A percentile compares a stretch with the other conserved stretches of the same genome.
Evolutionary conservation across 2,329 filamentous ascomycete species (phyloP).

Genomic region (Aureobasidium mangrovei): DNA sequence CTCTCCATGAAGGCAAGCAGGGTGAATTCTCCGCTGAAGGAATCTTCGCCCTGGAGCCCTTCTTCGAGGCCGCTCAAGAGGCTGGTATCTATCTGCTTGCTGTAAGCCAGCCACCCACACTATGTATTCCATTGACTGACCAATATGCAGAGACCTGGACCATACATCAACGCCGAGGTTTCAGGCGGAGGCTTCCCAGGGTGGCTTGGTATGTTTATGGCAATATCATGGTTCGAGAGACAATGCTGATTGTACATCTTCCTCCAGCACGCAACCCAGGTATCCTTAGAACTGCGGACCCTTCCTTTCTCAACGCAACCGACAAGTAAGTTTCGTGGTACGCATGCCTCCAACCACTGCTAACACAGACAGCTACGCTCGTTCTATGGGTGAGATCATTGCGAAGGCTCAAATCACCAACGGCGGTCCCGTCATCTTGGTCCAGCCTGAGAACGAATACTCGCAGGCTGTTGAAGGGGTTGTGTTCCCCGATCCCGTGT

Average conservation of each 20-base stretch:
- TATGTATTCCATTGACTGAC: neutral
- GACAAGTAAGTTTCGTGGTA: conserved; percentile 37
- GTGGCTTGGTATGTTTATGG: conserved; percentile 45
- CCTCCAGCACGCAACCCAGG: conserved; percentile 51
- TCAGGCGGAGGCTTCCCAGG: conserved; percentile 73
- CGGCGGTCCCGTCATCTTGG: conserved; percentile 67
- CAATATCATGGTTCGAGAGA: too few relatives aligned
- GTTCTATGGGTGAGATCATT: conserved; percentile 52
- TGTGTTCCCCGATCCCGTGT: conserved; percentile 56
- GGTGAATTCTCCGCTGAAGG: conserved; percentile 63
- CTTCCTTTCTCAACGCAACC: conserved; percentile 57
- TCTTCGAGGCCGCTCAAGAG: conserved; percentile 65
- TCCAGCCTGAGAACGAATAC: conserved; percentile 78
- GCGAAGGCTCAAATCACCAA: conserved; percentile 73
- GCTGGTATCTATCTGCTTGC: conserved; percentile 72
- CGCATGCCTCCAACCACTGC: neutral
- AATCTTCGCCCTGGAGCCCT: conserved; percentile 62
- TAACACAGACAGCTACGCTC: neutral
- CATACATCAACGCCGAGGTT: conserved; percentile 71
- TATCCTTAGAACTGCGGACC: conserved; percentile 52
- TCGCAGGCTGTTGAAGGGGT: conserved; percentile 14
- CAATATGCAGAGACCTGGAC: conserved; percentile 41
- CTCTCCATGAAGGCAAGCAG: conserved; percentile 62
- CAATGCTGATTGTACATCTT: too few relatives aligned
- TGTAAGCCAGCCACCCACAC: conserved; percentile 19